phyloP scores from a whole-genome alignment of 2,329 filamentous ascomycete species.

The Beauveria sp. region DNA sequence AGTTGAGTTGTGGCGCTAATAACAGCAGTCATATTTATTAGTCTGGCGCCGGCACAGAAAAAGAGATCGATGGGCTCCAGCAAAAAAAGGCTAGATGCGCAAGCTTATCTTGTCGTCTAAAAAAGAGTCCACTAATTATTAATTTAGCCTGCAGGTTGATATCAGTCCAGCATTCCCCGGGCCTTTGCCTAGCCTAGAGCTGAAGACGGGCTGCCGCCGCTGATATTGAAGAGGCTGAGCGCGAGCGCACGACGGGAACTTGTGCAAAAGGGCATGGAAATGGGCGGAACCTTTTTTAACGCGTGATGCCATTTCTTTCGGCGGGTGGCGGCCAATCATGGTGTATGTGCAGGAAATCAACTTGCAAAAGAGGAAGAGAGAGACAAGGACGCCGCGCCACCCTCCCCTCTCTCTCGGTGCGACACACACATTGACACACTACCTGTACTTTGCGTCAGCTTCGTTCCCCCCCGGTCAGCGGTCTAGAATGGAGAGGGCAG shows the following conservation, averaged over 20 bases:
- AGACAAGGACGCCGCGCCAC: background rate
- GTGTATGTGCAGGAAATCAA: too few relatives aligned
- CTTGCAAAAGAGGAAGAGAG: background rate
- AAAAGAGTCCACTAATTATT: too few relatives aligned
- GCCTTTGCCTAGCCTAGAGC: background rate
- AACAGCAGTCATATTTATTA: too few relatives aligned
- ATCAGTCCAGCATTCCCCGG: too few relatives aligned
- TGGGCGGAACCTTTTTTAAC: background rate
- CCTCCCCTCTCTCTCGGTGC: background rate
- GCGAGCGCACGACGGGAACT: background rate
- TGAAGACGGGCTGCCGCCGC: background rate
- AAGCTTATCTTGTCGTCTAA: background rate
- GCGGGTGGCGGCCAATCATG: too few relatives aligned
- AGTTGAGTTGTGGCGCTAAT: too few relatives aligned
- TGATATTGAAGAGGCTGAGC: background rate
- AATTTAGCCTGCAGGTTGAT: too few relatives aligned
- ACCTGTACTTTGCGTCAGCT: too few relatives aligned
- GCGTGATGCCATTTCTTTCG: background rate
- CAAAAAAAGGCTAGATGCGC: slow-evolving; percentile 1
- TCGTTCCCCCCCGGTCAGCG: background rate
- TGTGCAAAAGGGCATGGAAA: background rate
- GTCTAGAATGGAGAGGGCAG: background rate
- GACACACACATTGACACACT: too few relatives aligned
- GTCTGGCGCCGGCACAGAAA: background rate
- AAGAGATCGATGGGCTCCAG: slow-evolving; percentile 2